Evolutionary conservation across 345 rosid genomes (phyloP).

Genomic region (Sonneratia alba): DNA sequence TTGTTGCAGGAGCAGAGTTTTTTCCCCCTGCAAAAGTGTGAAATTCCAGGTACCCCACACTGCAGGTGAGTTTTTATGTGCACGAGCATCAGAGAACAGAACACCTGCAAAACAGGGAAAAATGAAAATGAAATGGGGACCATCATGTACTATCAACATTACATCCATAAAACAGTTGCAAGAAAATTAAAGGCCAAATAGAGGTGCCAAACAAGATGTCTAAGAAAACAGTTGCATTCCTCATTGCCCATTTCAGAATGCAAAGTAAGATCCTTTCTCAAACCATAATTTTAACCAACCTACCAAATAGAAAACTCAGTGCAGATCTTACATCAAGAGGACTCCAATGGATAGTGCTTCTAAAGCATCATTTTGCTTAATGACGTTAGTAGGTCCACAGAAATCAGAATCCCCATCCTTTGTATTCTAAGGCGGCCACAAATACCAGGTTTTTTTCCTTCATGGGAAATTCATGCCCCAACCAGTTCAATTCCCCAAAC

Average conservation of each 20-base stretch:
- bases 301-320: not conserved
- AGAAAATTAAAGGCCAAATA: not conserved
- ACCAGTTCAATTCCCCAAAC: not conserved
- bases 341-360: not conserved
- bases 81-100: constrained; percentile 21
- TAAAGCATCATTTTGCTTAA: not conserved
- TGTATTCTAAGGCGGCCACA: not conserved
- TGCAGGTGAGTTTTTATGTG: constrained; percentile 12
- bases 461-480: not conserved
- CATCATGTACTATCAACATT: not conserved
- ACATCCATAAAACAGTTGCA: not conserved
- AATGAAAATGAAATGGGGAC: not conserved
- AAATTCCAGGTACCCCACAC: constrained; percentile 23
- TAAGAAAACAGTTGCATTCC: not conserved
- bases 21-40: constrained; percentile 21
- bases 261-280: not conserved
- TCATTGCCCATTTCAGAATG: not conserved
- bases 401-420: too few species aligned
- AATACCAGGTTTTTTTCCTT: not conserved
- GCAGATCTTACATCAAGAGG: not conserved
- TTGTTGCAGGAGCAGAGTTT: too few species aligned
- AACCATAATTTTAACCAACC: not conserved
- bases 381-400: not conserved
- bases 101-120: constrained; percentile 22
- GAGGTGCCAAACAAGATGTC: not conserved